Evolutionary conservation across 169 alveolate genomes (phyloP), one percentile per base, ranked within the genome.

Genomic region (Babesia divergens): DNA sequence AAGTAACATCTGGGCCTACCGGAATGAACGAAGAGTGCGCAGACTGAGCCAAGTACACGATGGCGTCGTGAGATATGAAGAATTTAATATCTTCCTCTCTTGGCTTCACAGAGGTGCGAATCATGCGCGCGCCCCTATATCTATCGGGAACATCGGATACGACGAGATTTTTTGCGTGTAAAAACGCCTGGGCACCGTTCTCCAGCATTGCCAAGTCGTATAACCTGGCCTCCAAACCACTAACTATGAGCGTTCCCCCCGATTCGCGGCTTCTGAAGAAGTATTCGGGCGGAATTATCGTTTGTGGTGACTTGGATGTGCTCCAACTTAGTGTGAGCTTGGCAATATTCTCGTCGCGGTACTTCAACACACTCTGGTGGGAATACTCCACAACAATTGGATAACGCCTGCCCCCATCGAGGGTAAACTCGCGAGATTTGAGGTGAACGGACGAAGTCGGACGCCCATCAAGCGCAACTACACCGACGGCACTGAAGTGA

Each of bases 161-260:
- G 24, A 84, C 62, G 40, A 84, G 82, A 47, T 67, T 81, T 8
- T 84, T 44, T 34, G 90, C 79, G 59, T 92, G 90, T 43, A 79
- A 60, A 66, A 87, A 93, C 31, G 96, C 94, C 50, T 90, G 81
- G 29, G 86, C 92, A 35, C 97, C 97, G 53, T 93, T 90, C 79
- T 93, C 91, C 16, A 93, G 76, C 31, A 84, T 60, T 6, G 92
- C 60, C 52, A 89, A 32, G 24, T 49, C 54, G 37, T 32, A 66
- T 46, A 42, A 16, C 16, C 44, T 11, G 14, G 95, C 96, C 35
- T 86, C 71, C 13, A 93, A 83, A n/a, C 94, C 96, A 14, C 90
- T 86, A 16, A 93, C 68, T 47, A 83, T 65, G 28, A 92, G 62
- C n/a, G 93, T 84, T 9, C 65, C 79, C 20, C 91, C 80, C 29